These are phyloP conservation scores for Hordeum marinum DNA, from an alignment of 176 grass and related monocot genomes.

Conservation along the genomic window DNA sequence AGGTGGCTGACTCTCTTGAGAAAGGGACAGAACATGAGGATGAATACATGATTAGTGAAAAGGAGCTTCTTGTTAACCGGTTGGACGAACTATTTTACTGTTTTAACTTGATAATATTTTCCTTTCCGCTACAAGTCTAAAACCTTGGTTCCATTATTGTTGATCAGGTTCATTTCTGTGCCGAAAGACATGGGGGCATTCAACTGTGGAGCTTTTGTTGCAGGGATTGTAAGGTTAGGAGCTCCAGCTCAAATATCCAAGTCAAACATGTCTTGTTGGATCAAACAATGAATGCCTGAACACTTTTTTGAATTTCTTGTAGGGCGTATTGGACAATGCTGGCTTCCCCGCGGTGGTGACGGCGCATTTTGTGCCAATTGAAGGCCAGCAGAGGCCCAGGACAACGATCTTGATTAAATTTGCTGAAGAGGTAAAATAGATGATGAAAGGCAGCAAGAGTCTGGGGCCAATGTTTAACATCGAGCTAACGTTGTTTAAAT, in stretches of 20 bases:
- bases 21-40: constrained; percentile 99
- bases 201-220: no score
- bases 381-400: no score
- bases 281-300: no score
- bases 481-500: neutral
- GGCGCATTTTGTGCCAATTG: no score
- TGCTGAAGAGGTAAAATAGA: constrained; percentile 67
- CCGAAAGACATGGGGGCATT: constrained; percentile 99
- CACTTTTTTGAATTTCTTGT: no score
- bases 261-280: no score
- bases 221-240: no score
- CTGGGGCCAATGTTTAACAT: neutral
- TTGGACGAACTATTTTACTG: constrained; percentile 19
- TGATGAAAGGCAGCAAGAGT: neutral
- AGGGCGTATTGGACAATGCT: no score
- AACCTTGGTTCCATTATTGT: neutral
- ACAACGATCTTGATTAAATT: constrained; percentile 98
- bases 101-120: neutral
- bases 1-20: constrained; percentile 98
- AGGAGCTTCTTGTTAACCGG: constrained; percentile 97
- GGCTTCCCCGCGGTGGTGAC: no score
- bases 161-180: constrained; percentile 85
- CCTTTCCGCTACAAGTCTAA: neutral
- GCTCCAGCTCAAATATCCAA: no score
- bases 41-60: constrained; percentile 99